Base-by-base conservation (phyloP, 2,329 filamentous ascomycete species). In the Alternaria sp. region DNA sequence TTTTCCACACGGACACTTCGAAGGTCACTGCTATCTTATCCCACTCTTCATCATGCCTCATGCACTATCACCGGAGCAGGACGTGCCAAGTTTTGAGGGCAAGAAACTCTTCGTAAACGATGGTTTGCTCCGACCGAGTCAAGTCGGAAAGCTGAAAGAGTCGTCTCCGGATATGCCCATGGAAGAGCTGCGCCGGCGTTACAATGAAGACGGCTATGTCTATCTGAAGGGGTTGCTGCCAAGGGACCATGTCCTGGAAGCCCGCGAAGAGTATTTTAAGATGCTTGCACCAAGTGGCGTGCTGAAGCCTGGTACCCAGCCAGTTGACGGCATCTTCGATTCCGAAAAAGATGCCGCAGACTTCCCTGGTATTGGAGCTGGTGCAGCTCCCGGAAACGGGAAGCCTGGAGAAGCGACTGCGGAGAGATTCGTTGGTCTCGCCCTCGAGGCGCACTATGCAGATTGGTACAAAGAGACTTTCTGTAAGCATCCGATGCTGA, bases 221-320 rank as follows among this genome's bases (percentile, higher is more conserved):
- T 84, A 84, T 53, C 54, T 88, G 2, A 87, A 86, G 62, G 80
- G 80, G 0, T 69, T 87, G 0, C 72, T 87, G 2, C 85, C 85
- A 0, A 80, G 81, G 3, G 71, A 77, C 2, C 83, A 86, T 52
- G 84, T 87, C 1, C 77, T 86, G 8, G 75, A 78, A 34, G 81
- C 82, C 8, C 81, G 85, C 2, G 74, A 81, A 54, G 72, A 79
- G 31, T 88, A 87, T 70, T 88, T 87, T 69, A 72, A 76, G 3
- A 81, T 82, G 41, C 75, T 88, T 5, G 76, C 81, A 1, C 80
- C 85, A 1, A 87, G 81, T 28, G 84, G 84, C 0, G 81, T 89
- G 34, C 74, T 89, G 2, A 82, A 85, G 58, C 81, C 83, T 0
- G 83, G 80, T 34, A 84, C 82, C 0, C 70, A 79, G 4, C 78